A percentile compares a stretch with the other conserved stretches of the same genome.
Conservation (phyloP, 257 asterid genomes). For the Solanum sitiens region DNA sequence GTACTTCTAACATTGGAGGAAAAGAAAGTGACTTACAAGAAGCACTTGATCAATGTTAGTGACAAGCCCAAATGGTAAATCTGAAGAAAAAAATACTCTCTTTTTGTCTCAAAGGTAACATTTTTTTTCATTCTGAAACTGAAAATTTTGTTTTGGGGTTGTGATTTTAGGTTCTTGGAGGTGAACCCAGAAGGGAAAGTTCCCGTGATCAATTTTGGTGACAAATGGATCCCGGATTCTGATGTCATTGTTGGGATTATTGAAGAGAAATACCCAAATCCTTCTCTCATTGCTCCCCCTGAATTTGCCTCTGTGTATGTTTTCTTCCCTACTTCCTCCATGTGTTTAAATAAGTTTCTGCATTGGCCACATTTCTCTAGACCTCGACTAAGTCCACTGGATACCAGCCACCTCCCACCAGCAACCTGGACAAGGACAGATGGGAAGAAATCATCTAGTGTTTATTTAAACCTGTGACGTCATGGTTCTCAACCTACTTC, state of each 20-base stretch:
- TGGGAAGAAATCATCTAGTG: background rate
- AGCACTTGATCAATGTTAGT: conserved; percentile 33
- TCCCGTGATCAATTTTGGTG: conserved; percentile 64
- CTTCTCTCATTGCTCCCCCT: conserved; percentile 52
- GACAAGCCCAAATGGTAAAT: conserved; percentile 65
- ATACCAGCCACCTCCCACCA: background rate
- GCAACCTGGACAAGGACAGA: background rate
- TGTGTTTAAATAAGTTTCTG: background rate
- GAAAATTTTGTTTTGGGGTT: background rate
- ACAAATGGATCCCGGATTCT: conserved; percentile 67
- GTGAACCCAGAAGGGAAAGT: conserved; percentile 74
- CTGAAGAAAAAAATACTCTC: background rate
- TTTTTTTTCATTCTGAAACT: background rate
- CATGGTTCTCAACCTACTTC: background rate
- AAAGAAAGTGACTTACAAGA: conserved; percentile 55
- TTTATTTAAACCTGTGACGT: background rate
- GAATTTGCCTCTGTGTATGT: conserved; percentile 59
- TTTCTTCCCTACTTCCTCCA: background rate
- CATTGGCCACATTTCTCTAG: background rate
- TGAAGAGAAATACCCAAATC: conserved; percentile 69
- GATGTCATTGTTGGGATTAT: conserved; percentile 65
- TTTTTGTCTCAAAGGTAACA: background rate
- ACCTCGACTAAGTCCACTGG: background rate
- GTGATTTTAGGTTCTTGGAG: conserved; percentile 48
- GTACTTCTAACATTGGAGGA: conserved; percentile 56